Percentiles rank a stretch among this genome's conserved stretches.
Evolutionary conservation across 345 rosid species (phyloP).

Genomic region (Mercurialis annua): DNA sequence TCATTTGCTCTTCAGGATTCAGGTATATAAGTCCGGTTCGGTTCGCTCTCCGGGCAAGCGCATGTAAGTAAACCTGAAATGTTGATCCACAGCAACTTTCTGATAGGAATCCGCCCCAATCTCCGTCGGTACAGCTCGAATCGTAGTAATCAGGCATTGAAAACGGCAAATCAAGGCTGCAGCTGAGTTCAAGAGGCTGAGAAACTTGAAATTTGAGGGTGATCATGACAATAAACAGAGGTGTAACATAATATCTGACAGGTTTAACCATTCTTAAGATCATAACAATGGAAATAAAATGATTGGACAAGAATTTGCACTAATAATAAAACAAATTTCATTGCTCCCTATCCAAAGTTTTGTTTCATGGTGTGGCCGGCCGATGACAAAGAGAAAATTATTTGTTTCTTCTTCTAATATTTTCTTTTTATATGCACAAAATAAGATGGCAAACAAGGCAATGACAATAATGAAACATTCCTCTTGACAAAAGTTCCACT

Average conservation of each 20-base stretch:
- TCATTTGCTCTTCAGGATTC: constrained; percentile 32
- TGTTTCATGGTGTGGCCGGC: not conserved
- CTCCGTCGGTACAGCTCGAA: constrained; percentile 26
- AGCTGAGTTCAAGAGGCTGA: constrained; percentile 13
- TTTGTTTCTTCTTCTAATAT: not conserved
- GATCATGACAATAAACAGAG: constrained; percentile 18
- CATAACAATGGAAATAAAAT: not conserved
- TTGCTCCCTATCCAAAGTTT: not conserved
- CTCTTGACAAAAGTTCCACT: too few species aligned
- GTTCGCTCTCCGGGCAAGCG: constrained; percentile 32
- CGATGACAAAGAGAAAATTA: not conserved
- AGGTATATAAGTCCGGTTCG: constrained; percentile 33
- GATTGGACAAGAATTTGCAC: not conserved
- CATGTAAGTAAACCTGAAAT: constrained; percentile 30
- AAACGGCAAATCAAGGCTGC: constrained; percentile 26
- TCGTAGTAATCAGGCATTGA: not conserved
- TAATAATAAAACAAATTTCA: too few species aligned
- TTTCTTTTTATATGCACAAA: not conserved
- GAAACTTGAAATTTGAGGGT: constrained; percentile 13
- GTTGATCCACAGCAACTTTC: constrained; percentile 31
- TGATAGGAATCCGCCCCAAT: constrained; percentile 42
- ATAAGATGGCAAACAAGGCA: not conserved
- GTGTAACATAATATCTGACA: not conserved
- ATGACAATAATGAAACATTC: too few species aligned
- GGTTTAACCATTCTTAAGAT: not conserved